Conservation (phyloP, 192 early-diverging fungal species). For the Mortierella claussenii region DNA sequence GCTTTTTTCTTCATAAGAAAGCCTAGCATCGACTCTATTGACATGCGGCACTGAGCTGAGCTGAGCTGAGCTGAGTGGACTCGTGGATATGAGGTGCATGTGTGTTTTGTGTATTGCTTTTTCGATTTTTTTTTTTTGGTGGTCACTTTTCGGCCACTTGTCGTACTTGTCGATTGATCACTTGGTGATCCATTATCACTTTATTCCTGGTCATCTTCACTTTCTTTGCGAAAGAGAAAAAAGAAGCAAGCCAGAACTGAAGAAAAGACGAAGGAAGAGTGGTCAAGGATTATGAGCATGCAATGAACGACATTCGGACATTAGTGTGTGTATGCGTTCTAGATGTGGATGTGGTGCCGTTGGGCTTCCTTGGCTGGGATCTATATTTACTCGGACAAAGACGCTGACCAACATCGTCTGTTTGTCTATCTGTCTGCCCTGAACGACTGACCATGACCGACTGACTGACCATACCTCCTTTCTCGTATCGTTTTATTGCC, state of each 20-base stretch:
- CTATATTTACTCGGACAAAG: constrained; percentile 21
- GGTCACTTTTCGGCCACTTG: no score
- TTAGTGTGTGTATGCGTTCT: no score
- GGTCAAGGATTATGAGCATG: no score
- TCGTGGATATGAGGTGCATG: neutral
- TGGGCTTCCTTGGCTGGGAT: neutral
- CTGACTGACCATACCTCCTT: constrained; percentile 6
- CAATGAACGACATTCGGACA: no score
- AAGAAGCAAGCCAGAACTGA: neutral
- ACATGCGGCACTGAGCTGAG: constrained; percentile 1
- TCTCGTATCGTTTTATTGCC: neutral
- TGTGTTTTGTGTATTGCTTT: neutral
- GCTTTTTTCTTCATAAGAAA: no score
- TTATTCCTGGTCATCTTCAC: neutral
- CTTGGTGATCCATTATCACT: neutral
- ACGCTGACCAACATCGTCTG: neutral
- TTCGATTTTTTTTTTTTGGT: constrained; percentile 8
- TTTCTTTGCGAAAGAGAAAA: neutral
- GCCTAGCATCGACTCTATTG: no score
- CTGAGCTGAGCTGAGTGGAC: constrained; percentile 16
- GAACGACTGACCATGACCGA: no score
- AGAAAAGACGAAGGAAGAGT: neutral
- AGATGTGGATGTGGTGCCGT: no score
- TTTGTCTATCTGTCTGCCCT: neutral
- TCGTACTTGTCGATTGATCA: constrained; percentile 8